These are phyloP conservation scores for Lentinula lateritia DNA, from an alignment of 768 basidiomycete genomes.

Conservation along the genomic window DNA sequence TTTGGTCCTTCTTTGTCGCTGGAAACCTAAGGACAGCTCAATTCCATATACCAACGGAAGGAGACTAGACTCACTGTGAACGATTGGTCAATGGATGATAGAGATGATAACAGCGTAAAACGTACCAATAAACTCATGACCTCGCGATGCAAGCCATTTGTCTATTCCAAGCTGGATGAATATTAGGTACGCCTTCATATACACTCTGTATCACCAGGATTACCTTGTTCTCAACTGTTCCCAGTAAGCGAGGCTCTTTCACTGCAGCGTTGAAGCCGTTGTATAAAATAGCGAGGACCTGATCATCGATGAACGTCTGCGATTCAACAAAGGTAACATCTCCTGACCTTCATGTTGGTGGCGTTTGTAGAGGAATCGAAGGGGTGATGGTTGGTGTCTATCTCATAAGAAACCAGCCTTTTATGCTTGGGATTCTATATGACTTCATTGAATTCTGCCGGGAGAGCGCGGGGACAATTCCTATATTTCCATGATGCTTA, in stretches of 20 bases:
- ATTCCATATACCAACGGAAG: not conserved
- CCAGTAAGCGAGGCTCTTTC: slow-evolving; percentile 70
- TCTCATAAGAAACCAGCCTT: not conserved
- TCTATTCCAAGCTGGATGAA: slow-evolving; percentile 59
- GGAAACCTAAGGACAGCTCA: slow-evolving; percentile 43
- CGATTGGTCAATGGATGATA: not conserved
- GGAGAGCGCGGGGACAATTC: not conserved
- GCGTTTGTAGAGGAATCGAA: not conserved
- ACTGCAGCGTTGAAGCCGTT: slow-evolving; percentile 59
- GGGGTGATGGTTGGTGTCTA: not conserved
- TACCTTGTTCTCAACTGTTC: slow-evolving; percentile 80
- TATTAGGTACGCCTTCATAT: not conserved
- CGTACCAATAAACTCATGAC: slow-evolving; percentile 72
- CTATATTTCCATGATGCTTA: not conserved
- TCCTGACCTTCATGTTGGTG: not conserved
- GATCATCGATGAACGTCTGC: not conserved
- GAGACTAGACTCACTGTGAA: not conserved
- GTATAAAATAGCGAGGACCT: slow-evolving; percentile 76
- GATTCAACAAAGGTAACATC: too few relatives aligned
- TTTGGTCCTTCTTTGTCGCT: slow-evolving; percentile 80
- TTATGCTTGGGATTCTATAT: not conserved
- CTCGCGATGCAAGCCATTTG: slow-evolving; percentile 62
- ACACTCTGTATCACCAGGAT: not conserved
- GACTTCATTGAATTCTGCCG: not conserved
- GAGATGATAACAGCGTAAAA: not conserved